Percentiles rank a stretch among this genome's conserved stretches.
phyloP scores from a whole-genome alignment of 176 grass and related monocot species.

The Triticum urartu region DNA sequence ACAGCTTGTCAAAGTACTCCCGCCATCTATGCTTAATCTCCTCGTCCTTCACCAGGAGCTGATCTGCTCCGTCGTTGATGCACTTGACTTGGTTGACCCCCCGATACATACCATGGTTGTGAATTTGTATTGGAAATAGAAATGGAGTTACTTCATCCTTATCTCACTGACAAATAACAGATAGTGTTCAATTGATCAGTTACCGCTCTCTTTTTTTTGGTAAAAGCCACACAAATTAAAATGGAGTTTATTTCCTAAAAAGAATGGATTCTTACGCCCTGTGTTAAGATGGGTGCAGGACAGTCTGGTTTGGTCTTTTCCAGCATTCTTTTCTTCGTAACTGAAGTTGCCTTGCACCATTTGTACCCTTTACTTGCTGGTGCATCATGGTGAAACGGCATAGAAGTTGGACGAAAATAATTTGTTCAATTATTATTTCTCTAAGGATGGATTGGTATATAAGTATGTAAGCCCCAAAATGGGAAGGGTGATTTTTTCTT shows the following conservation, averaged over 20 bases:
- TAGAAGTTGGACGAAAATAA: neutral
- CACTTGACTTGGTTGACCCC: too few species aligned
- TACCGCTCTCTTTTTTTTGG: neutral
- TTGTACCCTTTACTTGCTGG: neutral
- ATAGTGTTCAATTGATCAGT: neutral
- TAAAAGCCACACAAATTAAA: neutral
- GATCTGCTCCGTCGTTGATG: too few species aligned
- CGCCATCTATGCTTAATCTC: too few species aligned
- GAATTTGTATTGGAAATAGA: neutral
- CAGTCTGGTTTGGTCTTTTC: neutral
- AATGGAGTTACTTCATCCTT: neutral
- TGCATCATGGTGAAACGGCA: neutral
- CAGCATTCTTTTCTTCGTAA: neutral
- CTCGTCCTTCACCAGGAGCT: too few species aligned
- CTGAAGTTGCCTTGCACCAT: constrained; percentile 2
- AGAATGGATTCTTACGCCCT: neutral
- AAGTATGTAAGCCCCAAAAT: neutral
- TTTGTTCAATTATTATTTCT: neutral
- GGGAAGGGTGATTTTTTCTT: neutral
- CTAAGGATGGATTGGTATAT: neutral
- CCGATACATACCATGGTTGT: neutral
- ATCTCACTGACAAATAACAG: neutral
- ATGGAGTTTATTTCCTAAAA: neutral
- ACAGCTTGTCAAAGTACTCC: too few species aligned
- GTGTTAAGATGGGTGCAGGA: neutral